These are phyloP conservation scores for Scytalidium lignicola DNA, from an alignment of 2,329 filamentous ascomycete species.

Conservation along the genomic window DNA sequence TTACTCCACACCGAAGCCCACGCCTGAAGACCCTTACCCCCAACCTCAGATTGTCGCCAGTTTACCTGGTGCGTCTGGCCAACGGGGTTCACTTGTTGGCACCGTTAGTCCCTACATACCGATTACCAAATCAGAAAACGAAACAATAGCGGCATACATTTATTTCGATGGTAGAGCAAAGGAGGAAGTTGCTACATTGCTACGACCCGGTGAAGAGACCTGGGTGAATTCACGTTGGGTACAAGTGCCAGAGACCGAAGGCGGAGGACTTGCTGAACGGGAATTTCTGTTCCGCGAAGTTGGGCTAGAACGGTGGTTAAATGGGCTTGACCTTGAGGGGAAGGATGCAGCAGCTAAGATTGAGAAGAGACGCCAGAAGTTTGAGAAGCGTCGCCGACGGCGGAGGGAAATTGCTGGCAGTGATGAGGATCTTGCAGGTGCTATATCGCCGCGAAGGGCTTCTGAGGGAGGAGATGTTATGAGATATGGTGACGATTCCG, in stretches of 20 bases:
- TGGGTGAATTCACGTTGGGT: constrained; percentile 99
- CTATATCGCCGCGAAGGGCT: constrained; percentile 20
- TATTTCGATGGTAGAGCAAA: constrained; percentile 96
- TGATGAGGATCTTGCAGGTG: constrained; percentile 39
- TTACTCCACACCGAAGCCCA: constrained; percentile 84
- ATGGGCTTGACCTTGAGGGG: constrained; percentile 90
- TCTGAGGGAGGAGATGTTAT: constrained; percentile 51
- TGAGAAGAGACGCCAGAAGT: constrained; percentile 81
- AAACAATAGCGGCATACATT: constrained; percentile 97
- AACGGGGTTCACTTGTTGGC: constrained; percentile 48
- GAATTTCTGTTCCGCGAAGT: constrained; percentile 98
- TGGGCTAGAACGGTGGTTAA: constrained; percentile 91
- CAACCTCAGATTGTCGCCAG: constrained; percentile 76
- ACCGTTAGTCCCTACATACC: constrained; percentile 82
- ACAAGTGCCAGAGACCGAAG: constrained; percentile 83
- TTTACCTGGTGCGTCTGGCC: constrained; percentile 48
- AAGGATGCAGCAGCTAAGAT: constrained; percentile 86
- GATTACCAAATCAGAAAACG: constrained; percentile 86
- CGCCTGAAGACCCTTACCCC: constrained; percentile 70
- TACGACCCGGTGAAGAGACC: constrained; percentile 91
- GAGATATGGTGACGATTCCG: constrained; percentile 74
- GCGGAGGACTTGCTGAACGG: constrained; percentile 88
- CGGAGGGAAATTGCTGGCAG: constrained; percentile 48
- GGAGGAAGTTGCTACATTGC: constrained; percentile 91
- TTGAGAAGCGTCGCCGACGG: constrained; percentile 61